Evolutionary conservation across 441 rosid species (phyloP).

Genomic region (Sinapis alba): DNA sequence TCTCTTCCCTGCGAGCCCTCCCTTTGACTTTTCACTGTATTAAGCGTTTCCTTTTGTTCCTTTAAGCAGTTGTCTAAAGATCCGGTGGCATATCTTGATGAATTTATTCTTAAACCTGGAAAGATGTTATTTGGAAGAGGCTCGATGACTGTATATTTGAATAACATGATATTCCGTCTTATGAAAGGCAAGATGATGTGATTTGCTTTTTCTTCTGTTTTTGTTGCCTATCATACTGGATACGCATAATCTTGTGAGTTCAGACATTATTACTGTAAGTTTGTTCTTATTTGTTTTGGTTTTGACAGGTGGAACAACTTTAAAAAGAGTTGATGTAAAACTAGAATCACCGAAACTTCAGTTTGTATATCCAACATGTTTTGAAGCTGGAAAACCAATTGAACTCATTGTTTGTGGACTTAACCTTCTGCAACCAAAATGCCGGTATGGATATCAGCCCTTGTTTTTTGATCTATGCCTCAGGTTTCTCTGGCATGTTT

Average conservation of each 20-base stretch:
- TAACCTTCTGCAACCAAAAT: conserved; percentile 73
- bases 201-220: background rate
- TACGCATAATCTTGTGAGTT: conserved; percentile 6
- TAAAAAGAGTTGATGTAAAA: conserved; percentile 56
- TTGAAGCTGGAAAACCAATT: conserved; percentile 93
- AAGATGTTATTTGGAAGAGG: conserved; percentile 78
- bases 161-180: conserved; percentile 70
- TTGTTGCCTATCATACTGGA: background rate
- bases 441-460: conserved; percentile 57
- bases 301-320: conserved; percentile 66
- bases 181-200: conserved; percentile 52
- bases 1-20: conserved; percentile 3
- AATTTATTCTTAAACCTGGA: conserved; percentile 73
- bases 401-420: conserved; percentile 90
- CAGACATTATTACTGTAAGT: background rate
- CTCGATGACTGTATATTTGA: conserved; percentile 64
- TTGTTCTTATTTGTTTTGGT: conserved; percentile 21
- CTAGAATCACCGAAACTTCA: conserved; percentile 74
- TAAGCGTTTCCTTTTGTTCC: conserved; percentile 20
- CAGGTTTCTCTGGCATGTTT: background rate
- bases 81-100: conserved; percentile 64
- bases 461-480: conserved; percentile 15
- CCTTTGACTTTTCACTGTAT: background rate
- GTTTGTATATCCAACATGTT: conserved; percentile 82
- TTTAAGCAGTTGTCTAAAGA: conserved; percentile 71